Evolutionary conservation across 257 asterid genomes (phyloP).

Genomic region (Echites panduratus): DNA sequence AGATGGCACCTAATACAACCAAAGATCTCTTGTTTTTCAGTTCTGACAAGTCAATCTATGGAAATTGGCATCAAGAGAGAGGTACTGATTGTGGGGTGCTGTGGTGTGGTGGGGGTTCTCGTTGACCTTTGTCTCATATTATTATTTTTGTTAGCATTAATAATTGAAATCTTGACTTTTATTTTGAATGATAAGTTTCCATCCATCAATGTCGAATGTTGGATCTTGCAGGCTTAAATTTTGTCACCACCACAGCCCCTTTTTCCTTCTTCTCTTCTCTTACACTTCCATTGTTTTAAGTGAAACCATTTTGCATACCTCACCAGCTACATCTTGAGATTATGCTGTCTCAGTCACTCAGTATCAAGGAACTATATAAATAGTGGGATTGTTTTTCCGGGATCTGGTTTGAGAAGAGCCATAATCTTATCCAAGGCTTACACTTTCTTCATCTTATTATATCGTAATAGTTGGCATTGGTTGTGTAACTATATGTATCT

Average conservation of each 20-base stretch:
- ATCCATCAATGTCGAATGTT: constrained; percentile 1
- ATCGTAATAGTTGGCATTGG: too few species aligned
- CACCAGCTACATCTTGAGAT: too few species aligned
- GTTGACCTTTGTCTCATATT: constrained; percentile 3
- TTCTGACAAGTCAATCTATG: constrained; percentile 10
- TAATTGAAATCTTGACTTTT: background rate
- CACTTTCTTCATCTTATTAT: too few species aligned
- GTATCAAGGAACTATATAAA: too few species aligned
- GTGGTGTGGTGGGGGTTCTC: background rate
- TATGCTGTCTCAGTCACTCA: too few species aligned
- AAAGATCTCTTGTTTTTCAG: background rate
- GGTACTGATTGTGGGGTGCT: background rate
- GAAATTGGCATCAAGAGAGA: background rate
- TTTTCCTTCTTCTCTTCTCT: too few species aligned
- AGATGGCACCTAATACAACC: constrained; percentile 12
- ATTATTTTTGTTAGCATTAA: background rate
- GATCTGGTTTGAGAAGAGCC: too few species aligned
- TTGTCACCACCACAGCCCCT: background rate
- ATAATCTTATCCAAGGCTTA: background rate
- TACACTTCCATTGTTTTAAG: too few species aligned
- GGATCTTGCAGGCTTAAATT: background rate
- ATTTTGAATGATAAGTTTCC: background rate
- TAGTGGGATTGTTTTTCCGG: too few species aligned
- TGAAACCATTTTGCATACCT: too few species aligned
- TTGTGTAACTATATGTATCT: too few species aligned